These are phyloP conservation scores for Kwoniella newhampshirensis DNA, from an alignment of 768 basidiomycete genomes.

Conservation along the genomic window DNA sequence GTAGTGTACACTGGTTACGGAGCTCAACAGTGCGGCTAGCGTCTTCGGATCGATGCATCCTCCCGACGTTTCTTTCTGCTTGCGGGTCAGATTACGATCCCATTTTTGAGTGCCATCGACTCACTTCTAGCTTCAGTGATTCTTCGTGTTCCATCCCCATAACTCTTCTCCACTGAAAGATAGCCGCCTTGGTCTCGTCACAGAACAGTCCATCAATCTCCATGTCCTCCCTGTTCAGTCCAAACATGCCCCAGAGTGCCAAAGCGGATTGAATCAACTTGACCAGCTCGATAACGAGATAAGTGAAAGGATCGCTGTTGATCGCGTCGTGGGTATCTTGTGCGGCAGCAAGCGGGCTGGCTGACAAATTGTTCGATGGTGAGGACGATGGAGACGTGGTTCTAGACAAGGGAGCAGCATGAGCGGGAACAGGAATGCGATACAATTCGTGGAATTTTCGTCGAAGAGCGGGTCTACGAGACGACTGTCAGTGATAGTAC, in stretches of 20 bases:
- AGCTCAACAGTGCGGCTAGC: conserved; percentile 37
- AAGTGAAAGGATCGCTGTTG: conserved; percentile 34
- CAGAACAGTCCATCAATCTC: conserved; percentile 44
- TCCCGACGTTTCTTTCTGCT: conserved; percentile 46
- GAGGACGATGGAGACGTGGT: conserved; percentile 30
- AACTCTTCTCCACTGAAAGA: conserved; percentile 37
- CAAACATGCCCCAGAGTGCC: conserved; percentile 38
- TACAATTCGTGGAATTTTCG: conserved; percentile 44
- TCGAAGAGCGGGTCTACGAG: conserved; percentile 33
- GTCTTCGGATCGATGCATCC: conserved; percentile 48
- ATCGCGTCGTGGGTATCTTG: conserved; percentile 8
- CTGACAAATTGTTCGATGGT: conserved; percentile 12
- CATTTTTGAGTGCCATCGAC: conserved; percentile 2
- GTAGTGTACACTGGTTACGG: conserved; percentile 43
- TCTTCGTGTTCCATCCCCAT: conserved; percentile 50
- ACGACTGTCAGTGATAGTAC: neutral
- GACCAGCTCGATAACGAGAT: conserved; percentile 35
- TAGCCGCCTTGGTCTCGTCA: conserved; percentile 54
- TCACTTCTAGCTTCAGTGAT: conserved; percentile 38
- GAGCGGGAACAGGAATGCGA: conserved; percentile 29
- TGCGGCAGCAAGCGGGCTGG: neutral
- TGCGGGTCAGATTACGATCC: neutral
- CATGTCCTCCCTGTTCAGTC: conserved; percentile 5
- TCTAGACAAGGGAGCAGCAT: conserved; percentile 11
- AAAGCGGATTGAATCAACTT: conserved; percentile 41